phyloP scores from a whole-genome alignment of 305 asterid genomes.

The Fraxinus velutina region DNA sequence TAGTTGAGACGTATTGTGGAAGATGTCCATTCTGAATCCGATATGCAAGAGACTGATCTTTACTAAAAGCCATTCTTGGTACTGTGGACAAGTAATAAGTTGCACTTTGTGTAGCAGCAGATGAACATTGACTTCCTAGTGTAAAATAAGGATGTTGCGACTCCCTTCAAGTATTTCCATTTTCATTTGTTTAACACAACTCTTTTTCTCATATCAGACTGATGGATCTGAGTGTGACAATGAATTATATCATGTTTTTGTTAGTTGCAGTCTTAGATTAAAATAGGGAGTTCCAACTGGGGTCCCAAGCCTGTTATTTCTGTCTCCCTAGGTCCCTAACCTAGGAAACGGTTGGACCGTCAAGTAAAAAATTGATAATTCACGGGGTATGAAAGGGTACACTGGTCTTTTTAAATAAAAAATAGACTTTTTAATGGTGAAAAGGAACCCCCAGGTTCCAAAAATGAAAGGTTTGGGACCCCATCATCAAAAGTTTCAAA shows the following conservation, averaged over 20 bases:
- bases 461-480: background rate
- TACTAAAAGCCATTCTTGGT: background rate
- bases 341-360: background rate
- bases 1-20: background rate
- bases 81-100: background rate
- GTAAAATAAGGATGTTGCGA: background rate
- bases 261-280: background rate
- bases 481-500: background rate
- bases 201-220: background rate
- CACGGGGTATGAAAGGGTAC: background rate
- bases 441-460: background rate
- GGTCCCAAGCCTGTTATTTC: background rate
- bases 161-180: background rate
- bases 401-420: background rate
- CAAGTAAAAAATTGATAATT: background rate
- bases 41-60: background rate
- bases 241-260: background rate
- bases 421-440: background rate
- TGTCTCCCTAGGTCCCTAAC: background rate
- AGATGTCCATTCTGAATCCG: background rate
- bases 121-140: background rate
- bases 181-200: background rate
- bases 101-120: background rate
- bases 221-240: background rate
- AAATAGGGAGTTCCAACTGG: background rate